Conservation (phyloP, 1,284 basidiomycete genomes). For the Moniliella sp. region DNA sequence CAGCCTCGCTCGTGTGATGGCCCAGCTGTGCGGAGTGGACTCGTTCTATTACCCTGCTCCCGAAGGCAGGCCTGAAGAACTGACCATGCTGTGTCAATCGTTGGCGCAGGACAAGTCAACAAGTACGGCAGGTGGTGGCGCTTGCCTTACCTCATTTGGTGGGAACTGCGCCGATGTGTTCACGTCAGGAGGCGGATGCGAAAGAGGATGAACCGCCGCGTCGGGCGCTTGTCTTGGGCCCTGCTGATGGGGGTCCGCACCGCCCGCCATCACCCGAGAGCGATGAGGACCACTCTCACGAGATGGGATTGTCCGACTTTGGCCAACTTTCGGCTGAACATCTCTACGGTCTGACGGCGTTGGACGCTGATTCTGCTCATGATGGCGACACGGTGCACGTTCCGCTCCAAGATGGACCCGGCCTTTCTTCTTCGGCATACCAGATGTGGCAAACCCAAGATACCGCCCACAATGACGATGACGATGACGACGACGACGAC, state of each 20-base stretch:
- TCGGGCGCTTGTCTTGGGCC: slow-evolving; percentile 19
- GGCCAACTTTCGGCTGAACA: too few species aligned
- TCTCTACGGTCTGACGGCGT: too few species aligned
- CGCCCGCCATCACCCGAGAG: too few species aligned
- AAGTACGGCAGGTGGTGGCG: slow-evolving; percentile 15
- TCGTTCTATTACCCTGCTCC: slow-evolving; percentile 15
- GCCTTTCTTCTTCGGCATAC: too few species aligned
- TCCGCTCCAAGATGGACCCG: too few species aligned
- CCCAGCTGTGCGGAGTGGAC: slow-evolving; percentile 39
- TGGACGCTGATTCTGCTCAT: too few species aligned
- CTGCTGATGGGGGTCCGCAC: slow-evolving; percentile 13
- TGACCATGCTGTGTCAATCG: slow-evolving; percentile 13
- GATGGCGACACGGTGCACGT: too few species aligned
- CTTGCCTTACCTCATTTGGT: slow-evolving; percentile 8
- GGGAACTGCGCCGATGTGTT: not conserved
- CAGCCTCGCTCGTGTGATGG: slow-evolving; percentile 51
- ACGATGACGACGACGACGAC: too few species aligned
- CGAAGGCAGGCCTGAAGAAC: slow-evolving; percentile 10
- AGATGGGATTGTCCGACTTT: too few species aligned
- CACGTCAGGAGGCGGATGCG: slow-evolving; percentile 1
- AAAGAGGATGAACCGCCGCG: not conserved
- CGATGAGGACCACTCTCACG: too few species aligned
- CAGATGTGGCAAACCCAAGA: too few species aligned
- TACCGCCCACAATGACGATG: too few species aligned
- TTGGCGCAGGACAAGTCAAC: slow-evolving; percentile 12